These are phyloP conservation scores for Xanthoconium separans DNA, from an alignment of 1,284 basidiomycete species.

Conservation along the genomic window DNA sequence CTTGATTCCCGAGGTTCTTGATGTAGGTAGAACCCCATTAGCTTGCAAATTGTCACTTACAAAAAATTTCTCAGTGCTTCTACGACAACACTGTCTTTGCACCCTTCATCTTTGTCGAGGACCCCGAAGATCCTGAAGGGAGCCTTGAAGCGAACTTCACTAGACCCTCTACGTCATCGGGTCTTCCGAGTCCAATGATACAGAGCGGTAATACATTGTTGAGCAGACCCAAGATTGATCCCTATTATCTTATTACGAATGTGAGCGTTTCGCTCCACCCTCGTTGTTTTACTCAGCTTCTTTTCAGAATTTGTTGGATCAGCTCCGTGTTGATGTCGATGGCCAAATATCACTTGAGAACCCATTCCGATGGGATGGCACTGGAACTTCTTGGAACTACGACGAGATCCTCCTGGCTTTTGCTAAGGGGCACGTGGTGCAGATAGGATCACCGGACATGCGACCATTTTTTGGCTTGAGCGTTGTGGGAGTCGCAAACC, in stretches of 20 bases:
- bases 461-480: slow-evolving; percentile 52
- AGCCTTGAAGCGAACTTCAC: slow-evolving; percentile 47
- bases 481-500: slow-evolving; percentile 36
- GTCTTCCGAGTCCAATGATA: slow-evolving; percentile 34
- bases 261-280: slow-evolving; percentile 40
- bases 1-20: slow-evolving; percentile 79
- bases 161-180: slow-evolving; percentile 43
- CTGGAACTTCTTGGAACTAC: slow-evolving; percentile 67
- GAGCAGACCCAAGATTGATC: slow-evolving; percentile 77
- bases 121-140: slow-evolving; percentile 70
- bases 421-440: slow-evolving; percentile 62
- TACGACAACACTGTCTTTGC: slow-evolving; percentile 96
- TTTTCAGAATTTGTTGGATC: slow-evolving; percentile 63
- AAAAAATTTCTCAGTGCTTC: slow-evolving; percentile 62
- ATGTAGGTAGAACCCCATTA: slow-evolving; percentile 49
- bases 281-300: slow-evolving; percentile 7
- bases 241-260: slow-evolving; percentile 87
- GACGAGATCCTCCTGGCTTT: slow-evolving; percentile 70
- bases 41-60: slow-evolving; percentile 3
- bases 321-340: slow-evolving; percentile 77
- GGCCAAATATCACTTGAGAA: slow-evolving; percentile 61
- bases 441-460: slow-evolving; percentile 46
- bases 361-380: slow-evolving; percentile 80
- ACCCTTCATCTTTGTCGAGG: slow-evolving; percentile 96
- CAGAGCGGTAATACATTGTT: slow-evolving; percentile 42